Evolutionary conservation across 192 early-diverging fungal genomes (phyloP), one percentile per base, ranked within the genome.

Genomic region (Kappamyces sp.): DNA sequence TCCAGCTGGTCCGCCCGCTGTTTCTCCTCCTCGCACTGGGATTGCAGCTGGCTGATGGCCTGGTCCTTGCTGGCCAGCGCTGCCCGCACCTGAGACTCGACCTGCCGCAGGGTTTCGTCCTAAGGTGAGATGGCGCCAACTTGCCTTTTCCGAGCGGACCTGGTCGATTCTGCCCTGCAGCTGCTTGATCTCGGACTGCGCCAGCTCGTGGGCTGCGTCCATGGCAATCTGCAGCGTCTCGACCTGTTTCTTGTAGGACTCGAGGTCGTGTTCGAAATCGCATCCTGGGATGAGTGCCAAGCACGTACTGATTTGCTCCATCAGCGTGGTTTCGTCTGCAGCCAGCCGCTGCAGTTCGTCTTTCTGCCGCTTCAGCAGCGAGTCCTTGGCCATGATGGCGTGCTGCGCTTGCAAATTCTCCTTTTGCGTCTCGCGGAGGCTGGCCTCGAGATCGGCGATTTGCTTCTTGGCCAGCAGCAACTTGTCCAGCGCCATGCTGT

Each of bases 401-500:
- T 78, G 68, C 49, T 81, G 72, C 3, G 41, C 32, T 45, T 73
- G 64, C 33, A 81, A 38, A 2, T 77, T 43, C 51, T 77, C 37
- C 51, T 76, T 78, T 55, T 79, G 64, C 8, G 71, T 4, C 7
- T 77, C 63, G 6, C 69, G 62, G 54, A 57, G 45, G 5, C 54
- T 34, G 5, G 72, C 63, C 45, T 78, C 69, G 3, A 61, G 4
- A 4, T 48, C 8, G 15, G 47, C 45, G 15, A 75, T 15, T 36
- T 59, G 50, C 6, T 40, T 59, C 59, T 81, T 67, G 4, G 62
- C 61, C 7, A 52, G 35, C 14, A 81, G 37, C 7, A 77, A 47
- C 46, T 74, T 76, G 53, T 82, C 80, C 1, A 82, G 35, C 4
- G 80, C 74, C 15, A 75, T 37, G 42, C 63, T 67, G 57, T 80